Percentiles rank a stretch among this genome's conserved stretches.
Evolutionary conservation across 108 stramenopile species (phyloP).

Genomic region (Skeletonema costatum): DNA sequence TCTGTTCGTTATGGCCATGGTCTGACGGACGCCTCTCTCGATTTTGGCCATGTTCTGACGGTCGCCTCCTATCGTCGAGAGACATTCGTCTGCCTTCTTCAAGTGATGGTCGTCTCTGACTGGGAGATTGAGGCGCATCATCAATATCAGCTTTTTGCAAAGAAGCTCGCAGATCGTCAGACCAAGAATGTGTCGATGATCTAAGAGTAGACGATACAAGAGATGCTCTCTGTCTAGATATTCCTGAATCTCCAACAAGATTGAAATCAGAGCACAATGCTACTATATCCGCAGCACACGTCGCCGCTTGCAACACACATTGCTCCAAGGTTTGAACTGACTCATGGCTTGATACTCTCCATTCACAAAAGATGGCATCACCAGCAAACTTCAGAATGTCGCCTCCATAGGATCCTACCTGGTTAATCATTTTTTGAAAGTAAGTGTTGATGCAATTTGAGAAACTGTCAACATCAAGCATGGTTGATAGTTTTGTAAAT

Average conservation of each 20-base stretch:
- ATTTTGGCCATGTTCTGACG: constrained; percentile 29
- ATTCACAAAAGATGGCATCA: constrained; percentile 58
- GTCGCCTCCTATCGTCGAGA: constrained; percentile 26
- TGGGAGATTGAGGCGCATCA: background rate
- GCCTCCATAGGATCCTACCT: constrained; percentile 60
- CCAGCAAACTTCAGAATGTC: constrained; percentile 81
- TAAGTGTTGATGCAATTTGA: constrained; percentile 80
- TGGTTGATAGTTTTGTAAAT: constrained; percentile 77
- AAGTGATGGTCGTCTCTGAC: background rate
- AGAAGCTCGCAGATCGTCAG: constrained; percentile 21
- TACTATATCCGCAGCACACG: constrained; percentile 57
- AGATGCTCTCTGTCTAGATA: constrained; percentile 2
- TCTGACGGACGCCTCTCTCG: constrained; percentile 24
- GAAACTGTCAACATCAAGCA: constrained; percentile 73
- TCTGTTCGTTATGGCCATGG: background rate
- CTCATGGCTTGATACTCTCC: constrained; percentile 35
- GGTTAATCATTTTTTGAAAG: constrained; percentile 75
- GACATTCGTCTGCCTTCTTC: too few relatives aligned
- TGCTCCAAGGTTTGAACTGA: constrained; percentile 33
- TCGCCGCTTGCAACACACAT: constrained; percentile 62
- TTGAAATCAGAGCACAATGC: constrained; percentile 58
- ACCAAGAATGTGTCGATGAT: background rate
- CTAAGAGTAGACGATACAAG: background rate
- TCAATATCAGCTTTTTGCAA: constrained; percentile 1
- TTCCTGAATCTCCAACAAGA: background rate